A percentile compares a stretch with the other conserved stretches of the same genome.
These are phyloP conservation scores for Pseudisothecium myosuroides DNA, from an alignment of 225 moss, liverwort and hornwort species.

Conservation along the genomic window DNA sequence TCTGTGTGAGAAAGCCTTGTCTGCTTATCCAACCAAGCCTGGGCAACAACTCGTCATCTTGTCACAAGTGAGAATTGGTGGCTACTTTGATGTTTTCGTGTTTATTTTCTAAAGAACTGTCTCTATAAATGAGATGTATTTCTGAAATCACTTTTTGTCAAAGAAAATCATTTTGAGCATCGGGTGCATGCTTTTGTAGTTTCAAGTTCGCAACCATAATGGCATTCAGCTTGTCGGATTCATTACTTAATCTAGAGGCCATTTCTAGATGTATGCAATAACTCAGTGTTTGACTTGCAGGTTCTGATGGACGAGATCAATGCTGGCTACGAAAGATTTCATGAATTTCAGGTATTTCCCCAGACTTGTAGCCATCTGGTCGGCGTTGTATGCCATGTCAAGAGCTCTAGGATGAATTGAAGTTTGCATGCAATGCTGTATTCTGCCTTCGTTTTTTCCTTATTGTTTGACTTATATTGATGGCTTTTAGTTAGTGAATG, in stretches of 20 bases:
- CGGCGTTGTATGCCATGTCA: background rate
- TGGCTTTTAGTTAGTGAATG: background rate
- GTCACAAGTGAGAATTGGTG: conserved; percentile 51
- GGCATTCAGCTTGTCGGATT: background rate
- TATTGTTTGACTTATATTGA: background rate
- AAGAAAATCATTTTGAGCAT: background rate
- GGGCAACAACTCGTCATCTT: conserved; percentile 83
- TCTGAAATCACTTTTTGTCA: background rate
- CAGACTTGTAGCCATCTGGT: background rate
- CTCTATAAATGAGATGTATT: background rate
- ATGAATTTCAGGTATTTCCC: conserved; percentile 73
- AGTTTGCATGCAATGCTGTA: background rate
- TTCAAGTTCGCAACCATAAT: background rate
- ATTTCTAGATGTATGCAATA: background rate
- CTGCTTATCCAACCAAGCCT: conserved; percentile 71
- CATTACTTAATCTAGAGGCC: background rate
- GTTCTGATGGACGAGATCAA: conserved; percentile 95
- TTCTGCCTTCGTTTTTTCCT: background rate
- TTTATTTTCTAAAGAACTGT: background rate
- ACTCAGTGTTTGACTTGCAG: conserved; percentile 16
- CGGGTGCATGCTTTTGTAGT: background rate
- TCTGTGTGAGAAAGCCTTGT: conserved; percentile 74
- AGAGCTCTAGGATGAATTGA: background rate
- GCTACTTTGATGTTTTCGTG: background rate
- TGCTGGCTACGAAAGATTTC: conserved; percentile 87